phyloP scores from a whole-genome alignment of 106 monocot genomes.

The Dendrobium chrysotoxum region DNA sequence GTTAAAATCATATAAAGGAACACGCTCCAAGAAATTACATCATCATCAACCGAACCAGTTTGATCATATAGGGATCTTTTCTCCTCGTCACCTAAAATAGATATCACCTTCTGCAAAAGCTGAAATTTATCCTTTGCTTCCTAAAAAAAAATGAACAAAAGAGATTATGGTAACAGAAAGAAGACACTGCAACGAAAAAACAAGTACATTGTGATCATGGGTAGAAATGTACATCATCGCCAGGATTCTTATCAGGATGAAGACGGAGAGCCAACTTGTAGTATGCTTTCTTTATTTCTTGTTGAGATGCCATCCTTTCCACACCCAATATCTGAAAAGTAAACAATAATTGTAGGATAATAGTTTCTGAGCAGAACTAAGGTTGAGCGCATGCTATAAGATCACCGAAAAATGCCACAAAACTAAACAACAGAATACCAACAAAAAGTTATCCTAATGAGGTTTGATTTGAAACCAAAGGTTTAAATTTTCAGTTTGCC shows the following conservation, averaged over 20 bases:
- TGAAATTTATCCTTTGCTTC: conserved; percentile 99
- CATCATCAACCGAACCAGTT: conserved; percentile 86
- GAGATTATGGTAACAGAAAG: background rate
- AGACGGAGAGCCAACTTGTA: conserved; percentile 90
- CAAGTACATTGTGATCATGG: background rate
- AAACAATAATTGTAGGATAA: background rate
- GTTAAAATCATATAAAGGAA: background rate
- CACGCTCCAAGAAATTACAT: conserved; percentile 30
- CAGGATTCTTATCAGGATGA: conserved; percentile 99
- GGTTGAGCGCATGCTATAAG: background rate
- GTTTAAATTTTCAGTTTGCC: no score
- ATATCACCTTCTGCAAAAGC: conserved; percentile 90
- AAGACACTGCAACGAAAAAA: background rate
- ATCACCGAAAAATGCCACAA: background rate
- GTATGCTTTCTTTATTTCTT: conserved; percentile 97
- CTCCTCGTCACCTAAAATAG: conserved; percentile 92
- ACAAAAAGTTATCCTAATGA: no score
- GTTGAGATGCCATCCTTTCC: conserved; percentile 75
- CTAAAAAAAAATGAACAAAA: conserved; percentile 22
- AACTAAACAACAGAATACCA: no score
- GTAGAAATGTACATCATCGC: conserved; percentile 54
- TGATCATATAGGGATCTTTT: conserved; percentile 92
- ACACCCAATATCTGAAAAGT: conserved; percentile 83
- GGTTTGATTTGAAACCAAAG: no score
- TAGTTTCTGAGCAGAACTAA: background rate